These are phyloP conservation scores for Cercospora sp. DNA, from an alignment of 2,329 filamentous ascomycete genomes.

Conservation along the genomic window DNA sequence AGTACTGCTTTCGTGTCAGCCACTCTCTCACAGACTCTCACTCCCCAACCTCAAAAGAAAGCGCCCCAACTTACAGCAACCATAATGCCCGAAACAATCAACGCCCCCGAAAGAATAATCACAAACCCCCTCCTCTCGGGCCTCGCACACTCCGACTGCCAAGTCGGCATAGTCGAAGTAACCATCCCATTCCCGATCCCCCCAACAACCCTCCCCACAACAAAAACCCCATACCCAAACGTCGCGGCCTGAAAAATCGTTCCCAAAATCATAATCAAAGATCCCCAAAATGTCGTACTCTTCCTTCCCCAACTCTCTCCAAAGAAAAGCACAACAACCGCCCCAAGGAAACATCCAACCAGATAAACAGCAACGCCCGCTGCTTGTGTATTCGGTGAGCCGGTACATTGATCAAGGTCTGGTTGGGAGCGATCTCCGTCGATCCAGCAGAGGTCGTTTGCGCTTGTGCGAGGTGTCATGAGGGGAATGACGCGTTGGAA, in stretches of 20 bases:
- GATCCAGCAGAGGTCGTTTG: slow-evolving; percentile 16
- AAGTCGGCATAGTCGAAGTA: slow-evolving; percentile 56
- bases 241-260: slow-evolving; percentile 43
- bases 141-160: slow-evolving; percentile 56
- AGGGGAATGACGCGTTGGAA: slow-evolving; percentile 13
- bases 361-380: slow-evolving; percentile 53
- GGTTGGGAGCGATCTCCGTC: slow-evolving; percentile 4
- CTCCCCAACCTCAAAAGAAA: too few species aligned
- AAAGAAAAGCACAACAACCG: slow-evolving; percentile 40
- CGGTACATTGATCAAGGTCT: not conserved
- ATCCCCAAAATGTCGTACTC: slow-evolving; percentile 45
- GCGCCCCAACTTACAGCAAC: slow-evolving; percentile 71
- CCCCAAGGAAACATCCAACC: slow-evolving; percentile 48
- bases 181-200: slow-evolving; percentile 59
- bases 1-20: slow-evolving; percentile 54
- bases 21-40: slow-evolving; percentile 53
- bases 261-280: slow-evolving; percentile 44
- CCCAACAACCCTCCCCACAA: slow-evolving; percentile 54
- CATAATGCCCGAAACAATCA: slow-evolving; percentile 62
- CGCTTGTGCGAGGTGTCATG: slow-evolving; percentile 9
- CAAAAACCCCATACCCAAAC: slow-evolving; percentile 50
- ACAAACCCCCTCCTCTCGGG: slow-evolving; percentile 48
- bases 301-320: slow-evolving; percentile 47
- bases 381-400: slow-evolving; percentile 35
- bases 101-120: slow-evolving; percentile 50